These are phyloP conservation scores for Hypomontagnella submonticulosa DNA, from an alignment of 495 filamentous ascomycete genomes.

Conservation along the genomic window DNA sequence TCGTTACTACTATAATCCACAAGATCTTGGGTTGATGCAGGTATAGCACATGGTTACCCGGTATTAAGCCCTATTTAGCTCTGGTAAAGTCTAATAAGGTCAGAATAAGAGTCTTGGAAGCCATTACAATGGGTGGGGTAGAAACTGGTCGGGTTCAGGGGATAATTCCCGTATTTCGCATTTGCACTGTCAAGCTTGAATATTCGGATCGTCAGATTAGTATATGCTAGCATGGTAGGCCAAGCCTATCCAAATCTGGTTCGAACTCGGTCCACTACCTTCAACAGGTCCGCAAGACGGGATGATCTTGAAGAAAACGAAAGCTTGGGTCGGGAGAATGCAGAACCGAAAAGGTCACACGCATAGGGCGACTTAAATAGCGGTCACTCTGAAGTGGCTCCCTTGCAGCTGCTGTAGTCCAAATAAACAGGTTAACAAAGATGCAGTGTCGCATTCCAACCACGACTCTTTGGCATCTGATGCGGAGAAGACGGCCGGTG, in stretches of 20 bases:
- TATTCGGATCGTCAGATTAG: constrained; percentile 38
- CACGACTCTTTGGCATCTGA: constrained; percentile 22
- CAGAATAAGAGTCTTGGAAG: neutral
- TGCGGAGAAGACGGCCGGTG: constrained; percentile 4
- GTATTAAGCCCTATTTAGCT: too few relatives aligned
- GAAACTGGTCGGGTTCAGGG: constrained; percentile 16
- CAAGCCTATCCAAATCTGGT: constrained; percentile 5
- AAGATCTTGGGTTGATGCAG: constrained; percentile 25
- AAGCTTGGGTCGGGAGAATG: constrained; percentile 13
- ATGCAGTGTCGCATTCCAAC: constrained; percentile 2
- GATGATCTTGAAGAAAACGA: neutral
- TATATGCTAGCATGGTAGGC: constrained; percentile 9
- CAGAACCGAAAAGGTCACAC: constrained; percentile 25
- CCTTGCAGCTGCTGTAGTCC: neutral
- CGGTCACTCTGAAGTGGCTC: constrained; percentile 7
- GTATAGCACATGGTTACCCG: constrained; percentile 27
- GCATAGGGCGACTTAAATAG: constrained; percentile 16
- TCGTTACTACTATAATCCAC: constrained; percentile 9
- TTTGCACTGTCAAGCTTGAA: constrained; percentile 11
- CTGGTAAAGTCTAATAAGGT: constrained; percentile 1
- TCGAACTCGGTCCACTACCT: constrained; percentile 3
- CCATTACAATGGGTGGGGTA: constrained; percentile 20
- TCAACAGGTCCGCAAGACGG: neutral
- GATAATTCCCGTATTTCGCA: constrained; percentile 21
- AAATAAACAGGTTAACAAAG: constrained; percentile 11